Conservation (phyloP, 2,329 filamentous ascomycete genomes). For the Microsporum ferrugineum region DNA sequence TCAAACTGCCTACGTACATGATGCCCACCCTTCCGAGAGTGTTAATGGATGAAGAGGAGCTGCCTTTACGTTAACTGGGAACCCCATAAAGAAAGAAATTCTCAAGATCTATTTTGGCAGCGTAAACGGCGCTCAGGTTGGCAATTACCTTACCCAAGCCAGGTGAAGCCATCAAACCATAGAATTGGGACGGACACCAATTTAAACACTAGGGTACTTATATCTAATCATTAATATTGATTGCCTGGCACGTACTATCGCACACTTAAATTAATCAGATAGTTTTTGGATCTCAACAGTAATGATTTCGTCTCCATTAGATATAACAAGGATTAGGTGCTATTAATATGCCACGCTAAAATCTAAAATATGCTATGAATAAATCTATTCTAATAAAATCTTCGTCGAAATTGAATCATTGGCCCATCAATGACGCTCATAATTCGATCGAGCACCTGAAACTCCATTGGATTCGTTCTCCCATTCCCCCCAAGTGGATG, state of each 20-base stretch:
- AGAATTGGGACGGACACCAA: neutral
- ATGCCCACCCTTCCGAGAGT: neutral
- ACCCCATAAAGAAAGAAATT: neutral
- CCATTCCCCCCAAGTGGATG: neutral
- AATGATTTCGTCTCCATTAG: no score
- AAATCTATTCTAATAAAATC: neutral
- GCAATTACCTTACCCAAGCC: neutral
- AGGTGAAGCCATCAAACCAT: neutral
- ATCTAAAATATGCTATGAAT: neutral
- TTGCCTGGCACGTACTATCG: no score
- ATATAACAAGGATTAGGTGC: no score
- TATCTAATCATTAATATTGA: neutral
- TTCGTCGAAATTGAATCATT: neutral
- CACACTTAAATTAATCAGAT: no score
- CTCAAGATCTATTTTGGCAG: neutral
- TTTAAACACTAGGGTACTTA: neutral
- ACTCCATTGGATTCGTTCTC: neutral
- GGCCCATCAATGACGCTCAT: neutral
- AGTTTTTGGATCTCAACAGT: no score
- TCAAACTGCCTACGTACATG: neutral
- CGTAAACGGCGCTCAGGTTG: neutral
- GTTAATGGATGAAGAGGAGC: neutral
- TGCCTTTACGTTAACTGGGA: neutral
- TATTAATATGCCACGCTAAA: neutral
- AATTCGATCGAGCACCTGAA: neutral